phyloP scores from a whole-genome alignment of 768 basidiomycete genomes.

The Boletus rubroflammeus region DNA sequence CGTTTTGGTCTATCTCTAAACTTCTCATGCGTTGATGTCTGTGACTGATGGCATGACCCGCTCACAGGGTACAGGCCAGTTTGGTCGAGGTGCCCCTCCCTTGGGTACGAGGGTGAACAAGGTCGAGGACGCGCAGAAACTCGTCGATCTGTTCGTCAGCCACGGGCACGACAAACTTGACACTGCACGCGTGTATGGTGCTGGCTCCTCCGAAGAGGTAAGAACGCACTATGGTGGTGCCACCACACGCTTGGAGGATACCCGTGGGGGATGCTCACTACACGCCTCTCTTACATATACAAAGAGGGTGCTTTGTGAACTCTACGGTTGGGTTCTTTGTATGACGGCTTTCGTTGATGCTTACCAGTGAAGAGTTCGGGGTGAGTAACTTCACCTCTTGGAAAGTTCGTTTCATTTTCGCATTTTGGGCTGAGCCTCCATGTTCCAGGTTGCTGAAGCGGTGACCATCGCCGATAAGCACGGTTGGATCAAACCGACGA shows the following conservation, averaged over 20 bases:
- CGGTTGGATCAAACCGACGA: slow-evolving; percentile 46
- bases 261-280: background rate
- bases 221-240: background rate
- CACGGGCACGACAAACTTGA: slow-evolving; percentile 16
- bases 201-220: slow-evolving; percentile 15
- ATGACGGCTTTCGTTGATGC: background rate
- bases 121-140: slow-evolving; percentile 16
- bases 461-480: slow-evolving; percentile 39
- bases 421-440: background rate
- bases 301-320: slow-evolving; percentile 48
- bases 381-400: slow-evolving; percentile 24
- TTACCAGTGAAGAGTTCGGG: slow-evolving; percentile 11
- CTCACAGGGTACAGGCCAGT: slow-evolving; percentile 13
- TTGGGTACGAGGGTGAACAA: slow-evolving; percentile 11
- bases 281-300: slow-evolving; percentile 27
- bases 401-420: slow-evolving; percentile 22
- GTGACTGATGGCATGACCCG: background rate
- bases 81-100: slow-evolving; percentile 10
- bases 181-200: slow-evolving; percentile 8
- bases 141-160: slow-evolving; percentile 16
- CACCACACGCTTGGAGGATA: background rate
- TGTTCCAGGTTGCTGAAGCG: slow-evolving; percentile 40
- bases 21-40: background rate
- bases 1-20: background rate
- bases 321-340: background rate